Percentiles rank a stretch among this genome's conserved stretches.
Evolutionary conservation across 2,329 filamentous ascomycete species (phyloP).

Genomic region (Apiospora malaysiana): DNA sequence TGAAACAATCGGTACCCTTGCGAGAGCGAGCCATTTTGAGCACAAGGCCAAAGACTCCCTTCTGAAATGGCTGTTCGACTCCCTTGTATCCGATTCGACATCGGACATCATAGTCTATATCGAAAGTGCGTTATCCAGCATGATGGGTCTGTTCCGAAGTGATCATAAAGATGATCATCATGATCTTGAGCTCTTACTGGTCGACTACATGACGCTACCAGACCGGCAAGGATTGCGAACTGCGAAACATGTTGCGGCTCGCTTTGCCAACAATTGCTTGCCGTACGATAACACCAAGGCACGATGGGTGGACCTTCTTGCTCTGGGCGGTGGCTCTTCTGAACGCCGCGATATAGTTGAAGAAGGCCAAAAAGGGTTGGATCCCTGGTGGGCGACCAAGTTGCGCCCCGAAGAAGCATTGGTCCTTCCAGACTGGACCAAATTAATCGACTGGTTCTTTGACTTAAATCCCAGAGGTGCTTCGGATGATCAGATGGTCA

Average conservation of each 20-base stretch:
- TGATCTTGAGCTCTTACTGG: slow-evolving; percentile 60
- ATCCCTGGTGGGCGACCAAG: slow-evolving; percentile 60
- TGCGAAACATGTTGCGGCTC: slow-evolving; percentile 80
- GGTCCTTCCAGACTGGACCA: slow-evolving; percentile 56
- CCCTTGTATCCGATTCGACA: slow-evolving; percentile 79
- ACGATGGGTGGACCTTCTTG: slow-evolving; percentile 88
- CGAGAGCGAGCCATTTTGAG: slow-evolving; percentile 66
- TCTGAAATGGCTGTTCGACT: slow-evolving; percentile 81
- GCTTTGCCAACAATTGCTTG: slow-evolving; percentile 89
- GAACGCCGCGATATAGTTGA: slow-evolving; percentile 86
- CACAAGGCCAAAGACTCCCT: slow-evolving; percentile 57
- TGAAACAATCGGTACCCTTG: slow-evolving; percentile 86
- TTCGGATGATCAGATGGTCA: slow-evolving; percentile 39
- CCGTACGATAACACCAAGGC: slow-evolving; percentile 79
- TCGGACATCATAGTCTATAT: slow-evolving; percentile 83
- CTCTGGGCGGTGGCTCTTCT: slow-evolving; percentile 68
- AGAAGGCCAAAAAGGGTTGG: slow-evolving; percentile 86
- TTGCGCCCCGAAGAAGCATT: slow-evolving; percentile 41
- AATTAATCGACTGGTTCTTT: slow-evolving; percentile 58
- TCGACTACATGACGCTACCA: slow-evolving; percentile 68
- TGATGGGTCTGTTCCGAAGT: slow-evolving; percentile 57
- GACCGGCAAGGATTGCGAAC: slow-evolving; percentile 67
- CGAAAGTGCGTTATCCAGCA: slow-evolving; percentile 83
- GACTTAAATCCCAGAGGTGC: slow-evolving; percentile 30
- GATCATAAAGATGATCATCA: slow-evolving; percentile 36